These are phyloP conservation scores for Lepidopterella palustris DNA, from an alignment of 495 filamentous ascomycete species.

Conservation along the genomic window DNA sequence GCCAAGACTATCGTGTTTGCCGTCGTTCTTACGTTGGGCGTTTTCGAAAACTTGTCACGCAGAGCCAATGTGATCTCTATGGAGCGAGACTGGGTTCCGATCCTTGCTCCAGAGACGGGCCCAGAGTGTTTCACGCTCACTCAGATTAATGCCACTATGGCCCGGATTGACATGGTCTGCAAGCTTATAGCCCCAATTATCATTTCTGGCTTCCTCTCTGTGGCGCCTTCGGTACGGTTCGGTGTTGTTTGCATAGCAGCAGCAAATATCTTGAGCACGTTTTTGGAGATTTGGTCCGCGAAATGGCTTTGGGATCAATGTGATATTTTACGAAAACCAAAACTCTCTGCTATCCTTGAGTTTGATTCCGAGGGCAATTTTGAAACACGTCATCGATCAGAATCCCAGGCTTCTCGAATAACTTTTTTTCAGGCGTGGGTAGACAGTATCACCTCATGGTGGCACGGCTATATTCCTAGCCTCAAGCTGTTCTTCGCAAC, in stretches of 20 bases:
- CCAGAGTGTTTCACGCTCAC: neutral
- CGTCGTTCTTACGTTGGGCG: neutral
- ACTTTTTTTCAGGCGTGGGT: neutral
- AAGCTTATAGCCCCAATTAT: conserved; percentile 3
- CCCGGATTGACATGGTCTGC: neutral
- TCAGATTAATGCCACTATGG: conserved; percentile 1
- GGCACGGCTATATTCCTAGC: neutral
- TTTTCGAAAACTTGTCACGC: neutral
- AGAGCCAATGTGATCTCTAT: conserved; percentile 6
- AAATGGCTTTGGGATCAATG: neutral
- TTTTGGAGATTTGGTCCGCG: neutral
- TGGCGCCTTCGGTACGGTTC: neutral
- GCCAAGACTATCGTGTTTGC: neutral
- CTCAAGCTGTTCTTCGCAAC: neutral
- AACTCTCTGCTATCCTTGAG: neutral
- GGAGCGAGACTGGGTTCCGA: conserved; percentile 7
- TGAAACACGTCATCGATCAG: neutral
- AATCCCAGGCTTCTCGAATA: neutral
- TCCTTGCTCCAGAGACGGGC: neutral
- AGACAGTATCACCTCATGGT: neutral
- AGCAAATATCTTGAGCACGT: neutral
- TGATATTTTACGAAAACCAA: neutral
- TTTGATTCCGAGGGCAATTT: neutral
- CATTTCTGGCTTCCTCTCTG: neutral
- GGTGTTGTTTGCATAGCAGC: neutral